A percentile compares a stretch with the other conserved stretches of the same genome.
Evolutionary conservation across 1,284 basidiomycete genomes (phyloP).

Genomic region (Apiotrichum gamsii): DNA sequence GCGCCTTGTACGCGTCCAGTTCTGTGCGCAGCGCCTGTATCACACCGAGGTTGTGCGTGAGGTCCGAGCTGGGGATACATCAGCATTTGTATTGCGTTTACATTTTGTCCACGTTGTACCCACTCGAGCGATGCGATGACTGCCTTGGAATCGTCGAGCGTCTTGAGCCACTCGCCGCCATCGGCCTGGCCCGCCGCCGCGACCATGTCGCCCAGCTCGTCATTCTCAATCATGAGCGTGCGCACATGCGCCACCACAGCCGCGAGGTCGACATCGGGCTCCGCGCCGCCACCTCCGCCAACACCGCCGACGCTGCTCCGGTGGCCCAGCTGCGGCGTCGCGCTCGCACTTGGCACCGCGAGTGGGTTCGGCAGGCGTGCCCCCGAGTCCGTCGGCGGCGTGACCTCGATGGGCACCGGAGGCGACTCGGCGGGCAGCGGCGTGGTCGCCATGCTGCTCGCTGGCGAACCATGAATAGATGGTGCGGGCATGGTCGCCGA

Average conservation of each 20-base stretch:
- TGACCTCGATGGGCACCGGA: conserved; percentile 1
- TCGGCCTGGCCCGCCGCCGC: conserved; percentile 27
- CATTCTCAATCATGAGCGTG: conserved; percentile 38
- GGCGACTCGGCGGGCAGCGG: conserved; percentile 11
- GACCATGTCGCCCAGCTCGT: conserved; percentile 43
- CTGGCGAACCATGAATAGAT: no score
- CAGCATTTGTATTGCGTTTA: background rate
- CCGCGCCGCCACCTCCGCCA: background rate
- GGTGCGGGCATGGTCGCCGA: no score
- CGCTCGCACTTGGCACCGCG: background rate
- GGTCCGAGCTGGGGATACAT: conserved; percentile 30
- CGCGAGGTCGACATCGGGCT: conserved; percentile 23
- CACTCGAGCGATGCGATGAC: conserved; percentile 42
- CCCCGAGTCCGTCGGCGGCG: background rate
- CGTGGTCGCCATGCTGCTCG: conserved; percentile 12
- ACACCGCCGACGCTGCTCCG: background rate
- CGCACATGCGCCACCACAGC: conserved; percentile 35
- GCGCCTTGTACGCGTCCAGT: conserved; percentile 25
- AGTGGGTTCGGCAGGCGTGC: background rate
- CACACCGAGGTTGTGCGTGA: conserved; percentile 29
- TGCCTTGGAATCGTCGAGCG: conserved; percentile 33
- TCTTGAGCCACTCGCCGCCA: conserved; percentile 29
- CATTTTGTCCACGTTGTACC: conserved; percentile 1
- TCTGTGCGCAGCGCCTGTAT: conserved; percentile 28
- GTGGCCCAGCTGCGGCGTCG: background rate